A percentile compares a stretch with the other conserved stretches of the same genome.
phyloP scores from a whole-genome alignment of 352 stramenopile genomes.

The Achlya hypogyna region DNA sequence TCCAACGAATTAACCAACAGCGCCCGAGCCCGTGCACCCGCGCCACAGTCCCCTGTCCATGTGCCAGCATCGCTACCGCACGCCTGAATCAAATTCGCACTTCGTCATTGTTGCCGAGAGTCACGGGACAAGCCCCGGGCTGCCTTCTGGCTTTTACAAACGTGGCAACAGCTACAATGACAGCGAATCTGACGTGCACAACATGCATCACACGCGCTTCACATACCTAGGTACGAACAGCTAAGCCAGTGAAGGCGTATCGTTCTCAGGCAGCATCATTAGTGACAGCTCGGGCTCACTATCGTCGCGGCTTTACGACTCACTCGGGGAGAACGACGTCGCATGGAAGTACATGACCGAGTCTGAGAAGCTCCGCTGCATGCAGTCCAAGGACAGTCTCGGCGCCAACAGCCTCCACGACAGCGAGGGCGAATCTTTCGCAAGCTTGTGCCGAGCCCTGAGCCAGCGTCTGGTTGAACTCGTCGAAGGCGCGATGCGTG shows the following conservation, averaged over 20 bases:
- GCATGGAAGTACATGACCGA: constrained; percentile 6
- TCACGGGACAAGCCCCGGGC: not conserved
- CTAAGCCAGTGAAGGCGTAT: not conserved
- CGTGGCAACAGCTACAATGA: not conserved
- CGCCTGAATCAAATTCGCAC: not conserved
- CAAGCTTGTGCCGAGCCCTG: no score
- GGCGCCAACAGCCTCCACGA: constrained; percentile 2
- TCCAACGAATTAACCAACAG: not conserved
- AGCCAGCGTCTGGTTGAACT: no score
- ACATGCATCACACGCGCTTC: not conserved
- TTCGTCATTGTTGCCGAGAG: not conserved
- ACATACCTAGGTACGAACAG: not conserved
- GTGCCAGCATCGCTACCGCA: not conserved
- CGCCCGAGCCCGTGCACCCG: not conserved
- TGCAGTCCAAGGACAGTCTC: not conserved
- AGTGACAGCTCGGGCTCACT: not conserved
- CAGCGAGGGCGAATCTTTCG: not conserved
- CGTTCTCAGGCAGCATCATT: constrained; percentile 3
- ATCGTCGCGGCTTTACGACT: not conserved
- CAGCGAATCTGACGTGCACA: not conserved
- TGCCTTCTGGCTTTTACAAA: not conserved
- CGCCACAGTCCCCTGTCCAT: not conserved
- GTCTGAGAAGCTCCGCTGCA: not conserved
- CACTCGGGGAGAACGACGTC: not conserved
- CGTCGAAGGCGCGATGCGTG: no score